Evolutionary conservation across 805 yeast genomes (phyloP).

Genomic region (Kazachstania africana): DNA sequence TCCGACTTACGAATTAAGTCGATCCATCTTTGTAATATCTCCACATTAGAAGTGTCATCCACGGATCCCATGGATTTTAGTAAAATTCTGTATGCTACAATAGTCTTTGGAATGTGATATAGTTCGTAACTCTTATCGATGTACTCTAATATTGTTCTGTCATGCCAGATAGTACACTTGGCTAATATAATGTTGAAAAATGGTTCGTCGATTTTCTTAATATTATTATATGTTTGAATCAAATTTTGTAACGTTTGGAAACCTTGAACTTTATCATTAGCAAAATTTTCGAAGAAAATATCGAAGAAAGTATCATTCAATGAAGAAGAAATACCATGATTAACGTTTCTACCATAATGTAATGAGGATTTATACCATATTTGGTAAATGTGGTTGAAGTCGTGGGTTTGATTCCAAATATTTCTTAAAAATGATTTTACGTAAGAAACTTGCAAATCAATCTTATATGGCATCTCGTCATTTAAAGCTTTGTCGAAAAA

Average conservation of each 20-base stretch:
- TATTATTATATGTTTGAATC: slow-evolving; percentile 42
- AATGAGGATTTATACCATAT: slow-evolving; percentile 53
- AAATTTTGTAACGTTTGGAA: slow-evolving; percentile 44
- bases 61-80: slow-evolving; percentile 64
- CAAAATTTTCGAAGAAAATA: slow-evolving; percentile 50
- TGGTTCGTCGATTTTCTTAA: slow-evolving; percentile 62
- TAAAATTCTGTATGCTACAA: slow-evolving; percentile 60
- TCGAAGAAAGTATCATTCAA: slow-evolving; percentile 58
- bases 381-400: slow-evolving; percentile 45
- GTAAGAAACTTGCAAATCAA: slow-evolving; percentile 61
- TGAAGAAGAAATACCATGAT: slow-evolving; percentile 62
- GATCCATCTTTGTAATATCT: slow-evolving; percentile 48
- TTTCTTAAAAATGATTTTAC: slow-evolving; percentile 54
- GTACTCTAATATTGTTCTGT: slow-evolving; percentile 51
- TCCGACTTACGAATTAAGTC: slow-evolving; percentile 40
- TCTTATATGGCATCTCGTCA: slow-evolving; percentile 59
- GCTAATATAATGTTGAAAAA: slow-evolving; percentile 68
- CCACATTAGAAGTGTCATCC: slow-evolving; percentile 36
- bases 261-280: slow-evolving; percentile 40
- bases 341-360: slow-evolving; percentile 45
- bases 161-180: slow-evolving; percentile 56
- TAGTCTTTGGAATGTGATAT: slow-evolving; percentile 48
- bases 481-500: slow-evolving; percentile 65
- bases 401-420: slow-evolving; percentile 43
- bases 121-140: slow-evolving; percentile 47